Percentiles rank a stretch among this genome's conserved stretches.
These are phyloP conservation scores for Neotropicomus parvogracilis DNA, from an alignment of 1,284 basidiomycete genomes.

Conservation along the genomic window DNA sequence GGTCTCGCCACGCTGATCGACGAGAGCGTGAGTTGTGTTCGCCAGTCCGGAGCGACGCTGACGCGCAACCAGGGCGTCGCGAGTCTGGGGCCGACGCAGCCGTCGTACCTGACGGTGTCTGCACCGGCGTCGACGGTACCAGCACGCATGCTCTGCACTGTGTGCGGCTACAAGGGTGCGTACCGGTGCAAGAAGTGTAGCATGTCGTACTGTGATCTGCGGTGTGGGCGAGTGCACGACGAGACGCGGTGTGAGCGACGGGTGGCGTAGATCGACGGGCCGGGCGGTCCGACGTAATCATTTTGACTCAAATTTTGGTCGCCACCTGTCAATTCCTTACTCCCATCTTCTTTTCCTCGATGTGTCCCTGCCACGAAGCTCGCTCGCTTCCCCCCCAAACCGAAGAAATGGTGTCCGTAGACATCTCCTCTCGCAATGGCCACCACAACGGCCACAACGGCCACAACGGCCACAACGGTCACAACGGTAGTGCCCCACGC, in stretches of 20 bases:
- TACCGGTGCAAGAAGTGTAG: constrained; percentile 61
- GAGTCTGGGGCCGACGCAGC: constrained; percentile 45
- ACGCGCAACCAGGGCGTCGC: constrained; percentile 49
- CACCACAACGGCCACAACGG: constrained; percentile 19
- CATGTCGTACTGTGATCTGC: constrained; percentile 55
- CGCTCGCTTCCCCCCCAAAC: constrained; percentile 11
- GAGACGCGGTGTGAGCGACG: constrained; percentile 62
- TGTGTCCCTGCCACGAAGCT: constrained; percentile 22
- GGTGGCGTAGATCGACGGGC: constrained; percentile 38
- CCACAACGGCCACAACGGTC: constrained; percentile 23
- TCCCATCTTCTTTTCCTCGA: neutral
- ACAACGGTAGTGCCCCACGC: constrained; percentile 37
- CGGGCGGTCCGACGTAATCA: too few species aligned
- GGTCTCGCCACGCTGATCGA: constrained; percentile 66
- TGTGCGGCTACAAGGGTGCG: constrained; percentile 66
- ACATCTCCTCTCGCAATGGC: constrained; percentile 11
- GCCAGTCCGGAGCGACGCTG: neutral
- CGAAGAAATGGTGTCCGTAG: constrained; percentile 26
- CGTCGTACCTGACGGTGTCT: constrained; percentile 57
- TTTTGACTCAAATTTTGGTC: too few species aligned
- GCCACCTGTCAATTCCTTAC: neutral
- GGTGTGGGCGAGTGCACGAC: constrained; percentile 53
- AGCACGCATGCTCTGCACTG: constrained; percentile 56
- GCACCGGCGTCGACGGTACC: constrained; percentile 48
- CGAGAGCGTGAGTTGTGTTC: constrained; percentile 60